Conservation (phyloP, 2,329 filamentous ascomycete species). For the Coniochaeta sp. region DNA sequence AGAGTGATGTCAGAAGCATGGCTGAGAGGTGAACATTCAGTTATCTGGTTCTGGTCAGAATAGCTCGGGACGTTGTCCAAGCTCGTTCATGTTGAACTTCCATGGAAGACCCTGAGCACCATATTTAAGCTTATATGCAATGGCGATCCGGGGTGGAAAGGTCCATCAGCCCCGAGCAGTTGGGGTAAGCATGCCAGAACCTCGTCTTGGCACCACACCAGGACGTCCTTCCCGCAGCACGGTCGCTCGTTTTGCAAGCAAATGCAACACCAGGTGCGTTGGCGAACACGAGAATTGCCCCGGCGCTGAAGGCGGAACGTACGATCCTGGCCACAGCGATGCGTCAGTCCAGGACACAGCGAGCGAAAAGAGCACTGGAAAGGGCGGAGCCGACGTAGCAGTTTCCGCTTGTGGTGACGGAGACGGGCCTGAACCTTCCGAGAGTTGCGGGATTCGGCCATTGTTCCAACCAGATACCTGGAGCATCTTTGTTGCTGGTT, state of each 20-base stretch:
- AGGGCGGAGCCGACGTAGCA: neutral
- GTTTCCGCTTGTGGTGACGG: neutral
- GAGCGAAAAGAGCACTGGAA: neutral
- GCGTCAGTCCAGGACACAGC: no score
- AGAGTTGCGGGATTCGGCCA: neutral
- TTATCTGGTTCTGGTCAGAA: neutral
- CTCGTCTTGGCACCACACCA: neutral
- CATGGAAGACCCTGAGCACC: no score
- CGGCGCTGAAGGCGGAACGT: neutral
- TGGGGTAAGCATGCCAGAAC: neutral
- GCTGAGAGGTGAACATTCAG: no score
- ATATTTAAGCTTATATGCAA: neutral
- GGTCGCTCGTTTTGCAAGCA: neutral
- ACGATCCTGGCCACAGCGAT: neutral
- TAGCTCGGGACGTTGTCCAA: no score
- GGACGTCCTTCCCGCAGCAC: neutral
- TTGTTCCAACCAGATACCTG: neutral
- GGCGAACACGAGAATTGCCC: neutral
- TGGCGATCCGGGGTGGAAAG: neutral
- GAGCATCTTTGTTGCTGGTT: neutral
- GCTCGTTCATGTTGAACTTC: neutral
- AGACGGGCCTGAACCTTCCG: neutral
- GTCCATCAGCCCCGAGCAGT: neutral
- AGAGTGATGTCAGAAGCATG: neutral
- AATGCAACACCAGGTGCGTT: neutral